These are phyloP conservation scores for Tuctoria greenei DNA, from an alignment of 176 grass and related monocot genomes.

Conservation along the genomic window DNA sequence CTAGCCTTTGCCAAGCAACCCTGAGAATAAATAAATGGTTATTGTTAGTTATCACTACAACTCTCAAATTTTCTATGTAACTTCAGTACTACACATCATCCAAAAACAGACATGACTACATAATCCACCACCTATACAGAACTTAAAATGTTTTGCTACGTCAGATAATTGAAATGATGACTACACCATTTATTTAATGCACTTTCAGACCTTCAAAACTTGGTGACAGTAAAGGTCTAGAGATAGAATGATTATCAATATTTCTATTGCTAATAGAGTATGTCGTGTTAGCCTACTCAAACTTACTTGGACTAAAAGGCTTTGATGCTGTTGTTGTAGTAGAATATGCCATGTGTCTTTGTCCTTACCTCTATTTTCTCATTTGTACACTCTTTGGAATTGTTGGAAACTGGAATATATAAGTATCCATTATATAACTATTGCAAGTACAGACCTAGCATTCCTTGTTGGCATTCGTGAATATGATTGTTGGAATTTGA, in stretches of 20 bases:
- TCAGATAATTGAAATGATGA: slow-evolving; percentile 20
- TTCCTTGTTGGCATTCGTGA: slow-evolving; percentile 7
- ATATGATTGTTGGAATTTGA: slow-evolving; percentile 17
- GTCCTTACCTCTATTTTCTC: slow-evolving; percentile 16
- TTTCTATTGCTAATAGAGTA: background rate
- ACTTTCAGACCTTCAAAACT: background rate
- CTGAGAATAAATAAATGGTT: slow-evolving; percentile 43
- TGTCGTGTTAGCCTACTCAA: background rate
- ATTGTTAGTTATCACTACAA: slow-evolving; percentile 5
- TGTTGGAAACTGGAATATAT: slow-evolving; percentile 19
- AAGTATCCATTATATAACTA: slow-evolving; percentile 13
- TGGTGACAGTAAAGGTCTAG: background rate
- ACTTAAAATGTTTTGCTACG: background rate
- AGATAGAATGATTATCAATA: background rate
- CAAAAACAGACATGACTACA: background rate
- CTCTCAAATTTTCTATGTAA: background rate
- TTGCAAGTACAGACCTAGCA: background rate
- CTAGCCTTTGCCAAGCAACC: slow-evolving; percentile 68
- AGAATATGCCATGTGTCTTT: background rate
- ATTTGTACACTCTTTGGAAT: background rate
- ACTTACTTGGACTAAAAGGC: background rate
- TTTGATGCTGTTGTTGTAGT: background rate
- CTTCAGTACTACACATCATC: background rate
- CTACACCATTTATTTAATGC: slow-evolving; percentile 19
- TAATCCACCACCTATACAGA: background rate